Evolutionary conservation across 257 asterid species (phyloP).

Genomic region (Solanum corneliomulleri): DNA sequence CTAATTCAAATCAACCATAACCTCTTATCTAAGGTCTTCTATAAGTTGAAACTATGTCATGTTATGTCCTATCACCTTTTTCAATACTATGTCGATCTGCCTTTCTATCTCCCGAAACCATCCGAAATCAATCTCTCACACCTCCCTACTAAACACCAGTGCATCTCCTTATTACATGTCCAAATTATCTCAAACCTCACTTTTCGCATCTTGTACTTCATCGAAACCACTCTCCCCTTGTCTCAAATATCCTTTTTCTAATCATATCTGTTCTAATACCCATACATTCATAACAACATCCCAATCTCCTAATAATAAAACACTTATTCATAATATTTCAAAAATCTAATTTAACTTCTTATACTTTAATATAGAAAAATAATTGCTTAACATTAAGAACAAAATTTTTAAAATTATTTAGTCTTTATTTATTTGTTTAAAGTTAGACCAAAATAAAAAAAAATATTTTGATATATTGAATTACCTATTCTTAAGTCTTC

Average conservation of each 20-base stretch:
- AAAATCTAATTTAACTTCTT: background rate
- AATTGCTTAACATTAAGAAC: background rate
- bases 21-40: background rate
- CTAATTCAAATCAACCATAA: background rate
- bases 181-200: background rate
- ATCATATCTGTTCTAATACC: background rate
- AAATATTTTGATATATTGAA: too few relatives aligned
- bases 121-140: background rate
- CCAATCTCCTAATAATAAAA: background rate
- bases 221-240: background rate
- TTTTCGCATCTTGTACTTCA: background rate
- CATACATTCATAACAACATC: too few relatives aligned
- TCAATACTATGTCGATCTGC: background rate
- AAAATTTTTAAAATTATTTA: too few relatives aligned
- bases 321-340: too few relatives aligned
- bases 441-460: too few relatives aligned
- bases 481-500: background rate
- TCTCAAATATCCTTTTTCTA: background rate
- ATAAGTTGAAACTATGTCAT: background rate
- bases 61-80: background rate
- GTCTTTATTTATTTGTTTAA: too few relatives aligned
- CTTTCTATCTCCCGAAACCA: too few relatives aligned
- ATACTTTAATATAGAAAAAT: background rate
- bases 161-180: background rate
- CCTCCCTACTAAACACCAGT: rapidly evolving